Base-by-base conservation (phyloP, 495 filamentous ascomycete species). In the Aspergillus bertholletiae region DNA sequence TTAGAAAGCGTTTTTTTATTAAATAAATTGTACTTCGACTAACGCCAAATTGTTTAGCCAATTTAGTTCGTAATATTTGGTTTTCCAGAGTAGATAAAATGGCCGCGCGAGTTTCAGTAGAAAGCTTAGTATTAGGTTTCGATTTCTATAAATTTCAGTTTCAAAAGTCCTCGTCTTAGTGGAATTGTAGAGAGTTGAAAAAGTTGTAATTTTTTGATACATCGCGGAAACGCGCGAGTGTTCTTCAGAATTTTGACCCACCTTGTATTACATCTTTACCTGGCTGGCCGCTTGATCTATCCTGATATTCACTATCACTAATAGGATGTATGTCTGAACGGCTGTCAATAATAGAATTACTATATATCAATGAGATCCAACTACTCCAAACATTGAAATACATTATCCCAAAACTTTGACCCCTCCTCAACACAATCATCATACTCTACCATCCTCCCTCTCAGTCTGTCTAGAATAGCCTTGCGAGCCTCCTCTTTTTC, bases 101-200 rank as follows among this genome's bases (percentile, higher is more conserved):
- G 18, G 50, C 50, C 2, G 39, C 39, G 5, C 50, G 39, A 12
- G 8, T 11, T 27, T 53, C 23, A 15, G 5, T 21, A 21, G 23
- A 53, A 46, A 53, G 40, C 17, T 53, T 39, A 21, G 11, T 6
- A 32, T n/a, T n/a, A 8, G 13, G 23, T 26, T 44, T 45, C 26
- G 2, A 53, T 45, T 53, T 45, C 50, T 39, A 22, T 39, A 45
- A 17, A 32, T 53, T 53, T 53, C 50, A 13, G 23, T 32, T 9
- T 23, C 39, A 11, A 53, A 45, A 20, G 23, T 2, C 9, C 34
- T 41, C 39, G 46, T 44, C 18, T 45, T 53, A n/a, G 23, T 45
- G 37, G 39, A n/a, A 27, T 53, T 9, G 37, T 45, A 8, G 40
- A 2, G 32, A 23, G 37, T 53, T 44, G 39, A 53, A 53, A 39